phyloP scores from a whole-genome alignment of 2,329 filamentous ascomycete species.

The Paraphaeosphaeria minitans region DNA sequence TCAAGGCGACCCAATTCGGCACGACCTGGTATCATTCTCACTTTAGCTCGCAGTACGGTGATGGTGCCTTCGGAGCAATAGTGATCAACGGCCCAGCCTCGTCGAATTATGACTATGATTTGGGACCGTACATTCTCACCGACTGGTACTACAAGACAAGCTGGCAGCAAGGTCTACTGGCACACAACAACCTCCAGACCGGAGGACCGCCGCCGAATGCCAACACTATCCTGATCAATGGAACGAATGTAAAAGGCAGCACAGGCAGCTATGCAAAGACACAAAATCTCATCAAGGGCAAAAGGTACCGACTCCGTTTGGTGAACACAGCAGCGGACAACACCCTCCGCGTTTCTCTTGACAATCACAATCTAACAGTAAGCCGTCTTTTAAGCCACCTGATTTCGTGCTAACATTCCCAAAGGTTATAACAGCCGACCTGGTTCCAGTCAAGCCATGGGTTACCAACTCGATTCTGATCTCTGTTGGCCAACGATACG shows the following conservation, averaged over 20 bases:
- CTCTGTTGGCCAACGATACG: constrained; percentile 51
- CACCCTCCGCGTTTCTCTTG: constrained; percentile 32
- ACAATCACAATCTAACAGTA: constrained; percentile 48
- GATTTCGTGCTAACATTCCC: background rate
- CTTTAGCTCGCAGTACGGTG: constrained; percentile 47
- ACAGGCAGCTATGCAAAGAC: constrained; percentile 23
- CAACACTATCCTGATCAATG: constrained; percentile 46
- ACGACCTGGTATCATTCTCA: constrained; percentile 39
- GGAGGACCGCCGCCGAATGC: constrained; percentile 37
- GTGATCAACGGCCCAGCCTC: constrained; percentile 49
- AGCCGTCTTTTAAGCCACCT: background rate
- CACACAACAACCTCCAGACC: constrained; percentile 35
- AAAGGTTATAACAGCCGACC: constrained; percentile 37
- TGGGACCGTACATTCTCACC: constrained; percentile 61
- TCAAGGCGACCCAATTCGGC: constrained; percentile 34
- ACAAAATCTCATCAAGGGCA: constrained; percentile 45
- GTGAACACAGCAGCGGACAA: constrained; percentile 54
- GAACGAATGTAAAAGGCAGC: constrained; percentile 33
- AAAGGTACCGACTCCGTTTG: constrained; percentile 60
- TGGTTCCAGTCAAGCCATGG: constrained; percentile 49
- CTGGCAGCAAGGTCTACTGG: constrained; percentile 25
- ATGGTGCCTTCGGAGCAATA: constrained; percentile 46
- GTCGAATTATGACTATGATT: constrained; percentile 59
- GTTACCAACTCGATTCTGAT: constrained; percentile 43
- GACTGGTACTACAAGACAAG: constrained; percentile 63